Conservation (phyloP, 495 filamentous ascomycete species). For the Corynascus novoguineensis region DNA sequence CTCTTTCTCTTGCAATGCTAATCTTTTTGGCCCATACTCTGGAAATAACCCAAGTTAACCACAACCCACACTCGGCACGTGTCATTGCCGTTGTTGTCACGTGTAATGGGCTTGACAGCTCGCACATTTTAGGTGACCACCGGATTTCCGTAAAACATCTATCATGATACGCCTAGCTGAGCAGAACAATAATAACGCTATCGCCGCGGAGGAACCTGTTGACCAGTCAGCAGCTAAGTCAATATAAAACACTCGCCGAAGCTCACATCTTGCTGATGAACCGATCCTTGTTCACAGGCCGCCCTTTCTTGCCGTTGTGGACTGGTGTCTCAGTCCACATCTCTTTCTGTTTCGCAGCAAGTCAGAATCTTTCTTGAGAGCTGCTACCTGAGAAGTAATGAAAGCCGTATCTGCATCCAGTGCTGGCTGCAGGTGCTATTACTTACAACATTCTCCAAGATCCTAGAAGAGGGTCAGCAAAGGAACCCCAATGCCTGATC, state of each 20-base stretch:
- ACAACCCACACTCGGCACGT: background rate
- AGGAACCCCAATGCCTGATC: background rate
- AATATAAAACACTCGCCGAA: background rate
- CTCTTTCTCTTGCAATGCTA: constrained; percentile 10
- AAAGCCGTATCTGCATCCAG: background rate
- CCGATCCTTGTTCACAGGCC: constrained; percentile 92
- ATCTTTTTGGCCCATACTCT: background rate
- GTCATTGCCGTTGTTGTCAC: too few relatives aligned
- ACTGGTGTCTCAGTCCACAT: constrained; percentile 97
- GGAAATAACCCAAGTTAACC: background rate
- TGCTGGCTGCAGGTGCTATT: background rate
- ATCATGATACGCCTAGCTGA: constrained; percentile 56
- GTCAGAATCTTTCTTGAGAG: constrained; percentile 3
- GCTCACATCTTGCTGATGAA: constrained; percentile 98
- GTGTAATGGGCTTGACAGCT: too few relatives aligned
- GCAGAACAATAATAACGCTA: constrained; percentile 85
- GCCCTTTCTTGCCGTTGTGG: constrained; percentile 72
- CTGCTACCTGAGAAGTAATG: background rate
- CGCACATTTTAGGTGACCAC: too few relatives aligned
- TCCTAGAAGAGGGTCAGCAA: constrained; percentile 16
- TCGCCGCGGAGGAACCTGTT: constrained; percentile 88
- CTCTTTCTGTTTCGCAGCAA: constrained; percentile 56
- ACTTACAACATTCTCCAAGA: constrained; percentile 32
- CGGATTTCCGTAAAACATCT: too few relatives aligned
- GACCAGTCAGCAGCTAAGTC: background rate